Evolutionary conservation across 805 yeast genomes (phyloP).

Genomic region (Schizosaccharomyces pombe): DNA sequence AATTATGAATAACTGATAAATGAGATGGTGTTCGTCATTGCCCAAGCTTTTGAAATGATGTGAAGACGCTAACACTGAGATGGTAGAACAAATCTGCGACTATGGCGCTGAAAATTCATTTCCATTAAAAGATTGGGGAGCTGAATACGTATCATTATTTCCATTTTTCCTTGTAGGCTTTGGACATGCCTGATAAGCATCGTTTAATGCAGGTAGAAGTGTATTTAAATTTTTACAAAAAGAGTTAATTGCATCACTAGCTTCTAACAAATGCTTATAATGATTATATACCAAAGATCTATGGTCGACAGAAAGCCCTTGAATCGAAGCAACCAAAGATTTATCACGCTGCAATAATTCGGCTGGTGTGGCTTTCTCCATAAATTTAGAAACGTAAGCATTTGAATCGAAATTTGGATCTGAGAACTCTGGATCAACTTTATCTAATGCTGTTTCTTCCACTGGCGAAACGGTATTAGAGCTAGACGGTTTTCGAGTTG

Average conservation of each 20-base stretch:
- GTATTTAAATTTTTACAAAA: background rate
- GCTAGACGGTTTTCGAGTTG: background rate
- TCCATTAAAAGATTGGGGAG: too few species aligned
- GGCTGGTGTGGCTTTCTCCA: background rate
- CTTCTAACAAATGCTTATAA: background rate
- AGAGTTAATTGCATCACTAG: background rate
- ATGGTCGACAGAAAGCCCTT: background rate
- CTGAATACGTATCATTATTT: too few species aligned
- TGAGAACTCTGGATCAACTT: background rate
- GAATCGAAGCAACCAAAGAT: background rate
- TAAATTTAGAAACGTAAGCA: background rate
- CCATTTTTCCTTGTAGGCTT: too few species aligned
- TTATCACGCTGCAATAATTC: background rate
- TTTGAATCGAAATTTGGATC: background rate
- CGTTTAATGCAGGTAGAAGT: background rate
- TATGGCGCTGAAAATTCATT: too few species aligned
- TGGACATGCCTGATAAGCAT: too few species aligned
- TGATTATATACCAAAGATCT: conserved; percentile 2
- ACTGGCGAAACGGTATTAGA: background rate
- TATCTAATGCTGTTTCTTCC: background rate
- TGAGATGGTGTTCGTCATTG: too few species aligned
- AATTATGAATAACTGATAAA: too few species aligned
- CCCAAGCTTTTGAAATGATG: too few species aligned
- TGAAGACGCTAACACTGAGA: too few species aligned
- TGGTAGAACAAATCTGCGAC: too few species aligned